Conservation (phyloP, 2,329 filamentous ascomycete species). For the Teratosphaeria zuluensis region DNA sequence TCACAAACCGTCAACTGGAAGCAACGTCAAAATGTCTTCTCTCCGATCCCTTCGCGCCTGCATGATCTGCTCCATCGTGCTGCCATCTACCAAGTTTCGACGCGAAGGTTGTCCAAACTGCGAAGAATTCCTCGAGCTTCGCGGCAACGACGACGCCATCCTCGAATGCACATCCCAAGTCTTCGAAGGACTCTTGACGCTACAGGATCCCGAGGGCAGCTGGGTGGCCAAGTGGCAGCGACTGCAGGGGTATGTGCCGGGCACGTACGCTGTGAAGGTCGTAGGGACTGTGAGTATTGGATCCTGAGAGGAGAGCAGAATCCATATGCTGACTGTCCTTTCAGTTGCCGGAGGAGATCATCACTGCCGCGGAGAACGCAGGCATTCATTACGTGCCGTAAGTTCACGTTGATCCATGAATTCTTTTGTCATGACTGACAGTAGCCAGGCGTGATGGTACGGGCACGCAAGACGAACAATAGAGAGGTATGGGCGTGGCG, state of each 20-base stretch:
- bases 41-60: conserved; percentile 86
- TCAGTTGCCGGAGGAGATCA: conserved; percentile 48
- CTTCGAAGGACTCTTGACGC: conserved; percentile 82
- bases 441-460: conserved; percentile 13
- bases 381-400: conserved; percentile 54
- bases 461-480: conserved; percentile 10
- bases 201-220: conserved; percentile 70
- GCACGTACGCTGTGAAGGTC: conserved; percentile 92
- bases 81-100: conserved; percentile 71
- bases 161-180: conserved; percentile 92
- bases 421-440: not conserved
- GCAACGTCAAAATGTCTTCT: conserved; percentile 28
- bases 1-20: not conserved
- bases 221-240: conserved; percentile 98
- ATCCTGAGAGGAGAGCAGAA: not conserved
- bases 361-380: conserved; percentile 46
- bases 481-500: not conserved
- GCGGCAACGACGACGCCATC: conserved; percentile 62
- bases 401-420: conserved; percentile 12
- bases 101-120: conserved; percentile 91
- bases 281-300: conserved; percentile 55
- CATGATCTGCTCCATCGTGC: conserved; percentile 96
- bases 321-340: conserved; percentile 5
- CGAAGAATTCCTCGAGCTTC: conserved; percentile 80
- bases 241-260: conserved; percentile 75